A percentile compares a stretch with the other conserved stretches of the same genome.
These are phyloP conservation scores for Calonectria pauciramosa DNA, from an alignment of 2,329 filamentous ascomycete genomes.

Conservation along the genomic window DNA sequence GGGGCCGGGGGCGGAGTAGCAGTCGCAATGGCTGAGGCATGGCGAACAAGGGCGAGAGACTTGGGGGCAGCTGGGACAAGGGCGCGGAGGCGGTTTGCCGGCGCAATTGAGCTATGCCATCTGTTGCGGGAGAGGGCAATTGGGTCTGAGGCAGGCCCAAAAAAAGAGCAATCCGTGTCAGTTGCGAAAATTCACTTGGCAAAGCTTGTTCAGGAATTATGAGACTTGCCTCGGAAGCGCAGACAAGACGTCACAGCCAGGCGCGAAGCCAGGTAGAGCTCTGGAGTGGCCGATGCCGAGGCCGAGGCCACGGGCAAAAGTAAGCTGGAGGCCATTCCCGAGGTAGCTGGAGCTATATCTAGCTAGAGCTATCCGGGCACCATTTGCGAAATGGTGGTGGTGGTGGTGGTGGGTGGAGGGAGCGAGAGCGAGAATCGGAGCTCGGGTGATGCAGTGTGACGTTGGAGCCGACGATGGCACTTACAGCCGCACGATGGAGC, in stretches of 20 bases:
- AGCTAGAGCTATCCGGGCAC: conserved; percentile 9
- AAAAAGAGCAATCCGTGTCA: conserved; percentile 19
- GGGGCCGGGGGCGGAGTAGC: conserved; percentile 31
- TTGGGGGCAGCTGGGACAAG: conserved; percentile 46
- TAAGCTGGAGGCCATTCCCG: conserved; percentile 52
- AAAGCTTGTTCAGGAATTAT: conserved; percentile 3
- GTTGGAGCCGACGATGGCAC: conserved; percentile 24
- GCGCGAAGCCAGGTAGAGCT: conserved; percentile 48
- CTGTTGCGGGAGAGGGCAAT: conserved; percentile 46
- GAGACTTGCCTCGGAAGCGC: conserved; percentile 37
- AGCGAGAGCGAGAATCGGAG: conserved; percentile 27
- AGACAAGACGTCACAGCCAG: conserved; percentile 42
- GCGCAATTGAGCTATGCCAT: conserved; percentile 55
- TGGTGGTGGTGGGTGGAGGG: conserved; percentile 9
- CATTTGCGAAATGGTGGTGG: conserved; percentile 21
- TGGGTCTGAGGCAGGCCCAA: conserved; percentile 34
- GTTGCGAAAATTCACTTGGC: neutral
- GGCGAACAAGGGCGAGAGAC: conserved; percentile 55
- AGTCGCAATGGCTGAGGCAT: conserved; percentile 50
- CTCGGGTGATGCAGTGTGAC: conserved; percentile 28
- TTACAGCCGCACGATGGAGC: conserved; percentile 15
- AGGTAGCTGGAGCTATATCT: conserved; percentile 17
- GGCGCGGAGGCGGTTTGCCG: conserved; percentile 45
- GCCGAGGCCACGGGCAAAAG: conserved; percentile 50
- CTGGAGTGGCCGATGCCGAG: conserved; percentile 42